phyloP scores from a whole-genome alignment of 2,329 filamentous ascomycete species.

The Colletotrichum euphorbiae region DNA sequence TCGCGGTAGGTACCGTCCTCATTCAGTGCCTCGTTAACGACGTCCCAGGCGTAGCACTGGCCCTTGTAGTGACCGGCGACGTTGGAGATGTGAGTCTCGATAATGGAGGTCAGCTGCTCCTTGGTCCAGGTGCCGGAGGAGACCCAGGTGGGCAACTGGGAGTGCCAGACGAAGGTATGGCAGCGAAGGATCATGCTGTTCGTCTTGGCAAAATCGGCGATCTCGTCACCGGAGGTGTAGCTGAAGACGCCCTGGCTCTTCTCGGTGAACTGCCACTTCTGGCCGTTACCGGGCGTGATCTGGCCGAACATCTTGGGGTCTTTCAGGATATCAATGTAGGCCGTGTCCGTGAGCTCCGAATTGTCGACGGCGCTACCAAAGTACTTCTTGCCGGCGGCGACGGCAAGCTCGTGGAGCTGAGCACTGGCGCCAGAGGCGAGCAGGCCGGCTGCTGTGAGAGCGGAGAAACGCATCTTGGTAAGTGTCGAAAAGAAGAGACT shows the following conservation, averaged over 20 bases:
- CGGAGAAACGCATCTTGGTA: constrained; percentile 31
- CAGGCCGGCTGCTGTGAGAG: constrained; percentile 35
- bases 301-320: constrained; percentile 73
- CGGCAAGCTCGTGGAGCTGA: constrained; percentile 51
- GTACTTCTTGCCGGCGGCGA: constrained; percentile 56
- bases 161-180: constrained; percentile 60
- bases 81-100: constrained; percentile 64
- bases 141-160: constrained; percentile 61
- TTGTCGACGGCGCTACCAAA: constrained; percentile 76
- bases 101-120: constrained; percentile 46
- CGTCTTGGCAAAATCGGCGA: constrained; percentile 56
- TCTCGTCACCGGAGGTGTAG: constrained; percentile 67
- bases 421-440: constrained; percentile 40
- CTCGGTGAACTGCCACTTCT: constrained; percentile 74
- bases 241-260: constrained; percentile 67
- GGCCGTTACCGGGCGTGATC: constrained; percentile 72
- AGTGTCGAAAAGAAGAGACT: constrained; percentile 12
- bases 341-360: constrained; percentile 57
- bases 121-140: constrained; percentile 53
- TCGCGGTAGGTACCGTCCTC: constrained; percentile 55
- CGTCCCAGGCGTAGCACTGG: constrained; percentile 64
- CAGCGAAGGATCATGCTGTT: constrained; percentile 55
- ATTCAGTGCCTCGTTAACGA: constrained; percentile 61
- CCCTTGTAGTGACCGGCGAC: constrained; percentile 58
- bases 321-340: constrained; percentile 66